Evolutionary conservation across 768 basidiomycete species (phyloP).

Genomic region (Royoungia palumana): DNA sequence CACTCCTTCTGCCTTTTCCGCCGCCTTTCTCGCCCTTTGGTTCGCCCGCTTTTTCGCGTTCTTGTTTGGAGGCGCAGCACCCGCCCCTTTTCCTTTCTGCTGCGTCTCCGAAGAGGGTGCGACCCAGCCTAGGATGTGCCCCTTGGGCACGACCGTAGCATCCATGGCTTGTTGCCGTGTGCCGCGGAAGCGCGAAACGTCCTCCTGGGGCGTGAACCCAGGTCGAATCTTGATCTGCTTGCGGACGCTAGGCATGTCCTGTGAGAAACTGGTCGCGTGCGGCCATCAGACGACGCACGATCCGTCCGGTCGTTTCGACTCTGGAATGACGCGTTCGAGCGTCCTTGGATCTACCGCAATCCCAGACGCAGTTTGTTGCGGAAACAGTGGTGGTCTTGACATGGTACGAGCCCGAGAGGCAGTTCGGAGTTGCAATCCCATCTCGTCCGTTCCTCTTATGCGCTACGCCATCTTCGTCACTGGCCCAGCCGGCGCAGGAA

Average conservation of each 20-base stretch:
- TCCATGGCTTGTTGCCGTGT: slow-evolving; percentile 75
- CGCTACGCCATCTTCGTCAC: slow-evolving; percentile 86
- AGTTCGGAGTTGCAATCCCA: slow-evolving; percentile 31
- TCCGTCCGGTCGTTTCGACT: slow-evolving; percentile 80
- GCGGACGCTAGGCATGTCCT: slow-evolving; percentile 53
- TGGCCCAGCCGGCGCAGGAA: slow-evolving; percentile 98
- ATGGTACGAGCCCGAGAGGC: slow-evolving; percentile 35
- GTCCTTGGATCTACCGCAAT: slow-evolving; percentile 85
- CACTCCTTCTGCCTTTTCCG: slow-evolving; percentile 54
- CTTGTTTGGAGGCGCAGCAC: slow-evolving; percentile 55
- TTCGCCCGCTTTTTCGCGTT: slow-evolving; percentile 82
- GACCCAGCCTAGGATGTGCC: slow-evolving; percentile 81
- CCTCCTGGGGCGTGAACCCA: slow-evolving; percentile 93
- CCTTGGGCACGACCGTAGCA: slow-evolving; percentile 58
- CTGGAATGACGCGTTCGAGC: slow-evolving; percentile 84
- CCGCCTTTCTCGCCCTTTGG: slow-evolving; percentile 62
- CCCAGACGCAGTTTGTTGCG: slow-evolving; percentile 67
- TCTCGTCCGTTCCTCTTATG: slow-evolving; percentile 43
- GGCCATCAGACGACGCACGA: slow-evolving; percentile 46
- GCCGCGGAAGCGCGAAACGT: slow-evolving; percentile 82
- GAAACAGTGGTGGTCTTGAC: slow-evolving; percentile 75
- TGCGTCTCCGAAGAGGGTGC: slow-evolving; percentile 50
- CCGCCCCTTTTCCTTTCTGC: slow-evolving; percentile 28
- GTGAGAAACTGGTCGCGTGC: slow-evolving; percentile 10
- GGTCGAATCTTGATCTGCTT: slow-evolving; percentile 89